phyloP scores from a whole-genome alignment of 1,284 basidiomycete species.

The Coniferiporia sulphurascens region DNA sequence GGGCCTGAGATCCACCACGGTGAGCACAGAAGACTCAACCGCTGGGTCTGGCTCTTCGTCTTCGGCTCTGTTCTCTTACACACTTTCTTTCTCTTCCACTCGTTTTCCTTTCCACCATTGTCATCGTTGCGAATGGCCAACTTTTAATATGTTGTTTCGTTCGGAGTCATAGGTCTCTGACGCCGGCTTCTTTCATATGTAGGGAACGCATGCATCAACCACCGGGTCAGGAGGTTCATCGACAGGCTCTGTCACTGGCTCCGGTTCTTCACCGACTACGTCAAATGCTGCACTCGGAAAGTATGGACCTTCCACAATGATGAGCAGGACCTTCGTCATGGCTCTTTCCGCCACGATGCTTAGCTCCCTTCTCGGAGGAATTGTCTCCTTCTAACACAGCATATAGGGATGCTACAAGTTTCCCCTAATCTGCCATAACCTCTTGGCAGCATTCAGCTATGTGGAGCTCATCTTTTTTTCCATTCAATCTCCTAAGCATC shows the following conservation, averaged over 20 bases:
- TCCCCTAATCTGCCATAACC: too few species aligned
- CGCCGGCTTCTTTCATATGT: neutral
- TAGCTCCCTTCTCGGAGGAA: neutral
- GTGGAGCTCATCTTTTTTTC: too few species aligned
- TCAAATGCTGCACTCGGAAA: neutral
- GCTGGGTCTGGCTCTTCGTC: neutral
- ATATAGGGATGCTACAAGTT: neutral
- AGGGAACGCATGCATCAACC: neutral
- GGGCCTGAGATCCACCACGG: neutral
- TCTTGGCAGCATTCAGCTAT: too few species aligned
- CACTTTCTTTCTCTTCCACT: neutral
- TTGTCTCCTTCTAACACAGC: neutral
- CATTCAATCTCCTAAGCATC: too few species aligned
- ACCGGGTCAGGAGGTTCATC: neutral
- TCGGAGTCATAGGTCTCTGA: neutral
- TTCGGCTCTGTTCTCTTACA: neutral
- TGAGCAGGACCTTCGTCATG: neutral
- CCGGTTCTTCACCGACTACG: neutral
- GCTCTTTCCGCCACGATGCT: neutral
- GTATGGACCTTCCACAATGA: neutral
- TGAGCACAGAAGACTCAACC: neutral
- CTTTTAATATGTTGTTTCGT: neutral
- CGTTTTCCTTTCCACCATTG: neutral
- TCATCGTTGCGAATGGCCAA: neutral
- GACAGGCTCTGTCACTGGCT: neutral